These are phyloP conservation scores for Apostasia ramifera DNA, from an alignment of 106 monocot genomes.

Conservation along the genomic window DNA sequence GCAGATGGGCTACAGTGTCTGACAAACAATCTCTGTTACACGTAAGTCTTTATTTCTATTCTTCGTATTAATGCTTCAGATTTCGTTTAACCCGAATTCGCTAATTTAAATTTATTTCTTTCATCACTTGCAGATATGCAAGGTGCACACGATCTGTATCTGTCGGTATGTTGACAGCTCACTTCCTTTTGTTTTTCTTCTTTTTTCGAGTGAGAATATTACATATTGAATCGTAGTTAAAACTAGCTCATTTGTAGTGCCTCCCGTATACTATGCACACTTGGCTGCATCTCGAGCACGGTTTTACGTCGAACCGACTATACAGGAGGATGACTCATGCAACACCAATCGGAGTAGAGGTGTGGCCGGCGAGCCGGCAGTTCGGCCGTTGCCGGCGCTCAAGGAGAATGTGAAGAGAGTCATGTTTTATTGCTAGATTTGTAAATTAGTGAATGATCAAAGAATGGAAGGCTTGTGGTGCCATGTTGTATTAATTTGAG, in stretches of 20 bases:
- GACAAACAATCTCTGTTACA: slow-evolving; percentile 93
- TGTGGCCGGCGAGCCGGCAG: slow-evolving; percentile 31
- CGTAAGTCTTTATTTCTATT: slow-evolving; percentile 23
- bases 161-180: slow-evolving; percentile 32
- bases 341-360: slow-evolving; percentile 26
- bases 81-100: too few relatives aligned
- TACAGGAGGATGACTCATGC: slow-evolving; percentile 66
- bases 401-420: slow-evolving; percentile 93
- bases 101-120: too few relatives aligned
- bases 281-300: slow-evolving; percentile 87
- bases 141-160: slow-evolving; percentile 86
- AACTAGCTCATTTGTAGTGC: slow-evolving; percentile 31
- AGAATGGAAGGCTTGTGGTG: too few relatives aligned
- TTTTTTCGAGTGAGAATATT: not conserved
- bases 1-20: slow-evolving; percentile 66
- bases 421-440: slow-evolving; percentile 81
- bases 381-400: slow-evolving; percentile 77
- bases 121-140: slow-evolving; percentile 47
- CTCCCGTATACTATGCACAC: slow-evolving; percentile 96
- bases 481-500: too few relatives aligned
- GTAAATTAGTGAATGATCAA: not conserved
- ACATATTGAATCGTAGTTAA: not conserved
- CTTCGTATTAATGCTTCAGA: too few relatives aligned
- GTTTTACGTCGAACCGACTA: slow-evolving; percentile 85
- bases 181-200: not conserved